These are phyloP conservation scores for Tagetes patula DNA, from an alignment of 129 eudicot species.

Conservation along the genomic window DNA sequence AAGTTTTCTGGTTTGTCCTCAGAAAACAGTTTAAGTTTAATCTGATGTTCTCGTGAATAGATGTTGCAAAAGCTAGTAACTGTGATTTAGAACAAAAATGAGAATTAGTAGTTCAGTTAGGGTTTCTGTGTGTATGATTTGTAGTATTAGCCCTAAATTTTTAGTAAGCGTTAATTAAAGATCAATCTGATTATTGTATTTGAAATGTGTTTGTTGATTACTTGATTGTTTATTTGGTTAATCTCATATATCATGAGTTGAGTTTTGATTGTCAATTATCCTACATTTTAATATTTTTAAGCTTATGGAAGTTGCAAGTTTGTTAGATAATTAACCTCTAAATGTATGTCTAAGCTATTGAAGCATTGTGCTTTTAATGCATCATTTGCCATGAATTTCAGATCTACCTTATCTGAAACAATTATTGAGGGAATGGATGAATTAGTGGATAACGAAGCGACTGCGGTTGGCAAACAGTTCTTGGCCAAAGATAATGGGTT, in stretches of 20 bases:
- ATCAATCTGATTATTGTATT: constrained; percentile 4
- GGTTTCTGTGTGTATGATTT: constrained; percentile 9
- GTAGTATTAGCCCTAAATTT: background rate
- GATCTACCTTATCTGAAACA: constrained; percentile 23
- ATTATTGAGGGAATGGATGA: constrained; percentile 50
- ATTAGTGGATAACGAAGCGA: constrained; percentile 44
- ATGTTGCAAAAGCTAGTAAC: background rate
- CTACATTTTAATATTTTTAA: background rate
- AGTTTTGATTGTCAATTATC: background rate
- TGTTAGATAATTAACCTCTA: no score
- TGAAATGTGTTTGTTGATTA: background rate
- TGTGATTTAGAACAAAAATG: background rate
- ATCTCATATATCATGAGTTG: background rate
- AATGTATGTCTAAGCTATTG: no score
- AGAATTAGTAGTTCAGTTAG: constrained; percentile 8
- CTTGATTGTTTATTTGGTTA: constrained; percentile 4
- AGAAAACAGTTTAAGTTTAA: background rate
- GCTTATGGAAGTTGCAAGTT: background rate
- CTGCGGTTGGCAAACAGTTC: constrained; percentile 31
- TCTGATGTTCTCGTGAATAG: no score
- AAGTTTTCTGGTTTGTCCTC: background rate
- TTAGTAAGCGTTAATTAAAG: background rate
- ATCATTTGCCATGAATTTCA: constrained; percentile 17
- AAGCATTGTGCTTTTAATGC: background rate
- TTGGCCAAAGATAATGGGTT: constrained; percentile 46